Evolutionary conservation across 495 filamentous ascomycete genomes (phyloP).

Genomic region (Podospora bellae-mahoneyi): DNA sequence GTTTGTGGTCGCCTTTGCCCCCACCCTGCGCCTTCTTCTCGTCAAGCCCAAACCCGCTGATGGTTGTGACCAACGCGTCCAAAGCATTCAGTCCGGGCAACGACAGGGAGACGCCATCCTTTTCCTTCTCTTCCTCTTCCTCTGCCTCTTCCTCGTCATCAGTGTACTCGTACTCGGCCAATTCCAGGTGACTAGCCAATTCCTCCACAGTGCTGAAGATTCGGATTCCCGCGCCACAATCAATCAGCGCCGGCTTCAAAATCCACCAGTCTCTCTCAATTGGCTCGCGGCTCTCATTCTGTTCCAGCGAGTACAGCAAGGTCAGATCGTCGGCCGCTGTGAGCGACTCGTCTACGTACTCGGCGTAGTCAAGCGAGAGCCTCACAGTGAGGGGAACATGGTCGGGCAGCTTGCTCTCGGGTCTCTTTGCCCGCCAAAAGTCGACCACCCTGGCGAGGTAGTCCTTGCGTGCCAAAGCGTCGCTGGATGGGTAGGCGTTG

Average conservation of each 20-base stretch:
- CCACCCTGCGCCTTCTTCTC: not conserved
- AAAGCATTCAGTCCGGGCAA: slow-evolving; percentile 13
- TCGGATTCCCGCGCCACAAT: slow-evolving; percentile 72
- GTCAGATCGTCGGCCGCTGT: slow-evolving; percentile 65
- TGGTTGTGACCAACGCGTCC: slow-evolving; percentile 12
- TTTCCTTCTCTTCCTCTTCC: slow-evolving; percentile 16
- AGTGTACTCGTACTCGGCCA: slow-evolving; percentile 51
- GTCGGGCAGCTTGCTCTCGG: slow-evolving; percentile 51
- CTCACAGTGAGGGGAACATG: slow-evolving; percentile 61
- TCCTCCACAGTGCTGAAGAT: slow-evolving; percentile 68
- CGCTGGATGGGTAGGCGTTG: slow-evolving; percentile 30
- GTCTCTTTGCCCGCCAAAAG: slow-evolving; percentile 53
- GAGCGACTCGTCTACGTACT: slow-evolving; percentile 77
- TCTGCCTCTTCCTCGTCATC: slow-evolving; percentile 16
- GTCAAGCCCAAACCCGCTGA: not conserved
- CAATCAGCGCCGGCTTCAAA: slow-evolving; percentile 77
- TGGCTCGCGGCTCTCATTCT: slow-evolving; percentile 43
- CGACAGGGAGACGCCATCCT: slow-evolving; percentile 11
- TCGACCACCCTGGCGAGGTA: slow-evolving; percentile 24
- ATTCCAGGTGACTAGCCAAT: slow-evolving; percentile 63
- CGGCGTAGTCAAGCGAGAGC: slow-evolving; percentile 75
- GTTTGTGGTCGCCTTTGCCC: slow-evolving; percentile 12
- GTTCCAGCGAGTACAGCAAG: slow-evolving; percentile 54
- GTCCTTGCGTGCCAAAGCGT: slow-evolving; percentile 29
- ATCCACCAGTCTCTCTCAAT: slow-evolving; percentile 74